A percentile compares a stretch with the other conserved stretches of the same genome.
Conservation (phyloP, 169 alveolate species). For the Eimeria falciformis region DNA sequence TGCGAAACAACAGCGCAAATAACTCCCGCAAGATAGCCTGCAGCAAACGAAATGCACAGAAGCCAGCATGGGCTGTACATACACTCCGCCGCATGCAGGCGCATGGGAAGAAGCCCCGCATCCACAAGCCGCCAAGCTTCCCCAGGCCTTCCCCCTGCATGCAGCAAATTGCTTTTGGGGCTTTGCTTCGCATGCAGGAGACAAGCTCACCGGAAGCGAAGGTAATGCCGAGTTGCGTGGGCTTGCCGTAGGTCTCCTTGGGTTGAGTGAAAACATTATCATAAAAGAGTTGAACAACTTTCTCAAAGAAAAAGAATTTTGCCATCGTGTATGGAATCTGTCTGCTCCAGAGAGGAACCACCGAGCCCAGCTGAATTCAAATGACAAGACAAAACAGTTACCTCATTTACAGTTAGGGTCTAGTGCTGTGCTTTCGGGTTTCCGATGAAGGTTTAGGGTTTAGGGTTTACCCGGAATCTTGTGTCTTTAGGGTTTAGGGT, state of each 20-base stretch:
- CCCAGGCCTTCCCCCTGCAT: too few species aligned
- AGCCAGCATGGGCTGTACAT: too few species aligned
- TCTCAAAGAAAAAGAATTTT: conserved; percentile 97
- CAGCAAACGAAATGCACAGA: neutral
- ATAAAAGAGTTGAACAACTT: conserved; percentile 93
- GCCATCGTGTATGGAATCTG: conserved; percentile 98
- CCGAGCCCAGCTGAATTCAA: conserved; percentile 81
- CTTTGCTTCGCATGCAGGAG: too few species aligned
- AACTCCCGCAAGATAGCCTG: conserved; percentile 96
- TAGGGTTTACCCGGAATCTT: neutral
- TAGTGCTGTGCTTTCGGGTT: too few species aligned
- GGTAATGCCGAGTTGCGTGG: conserved; percentile 93
- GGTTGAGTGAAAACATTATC: conserved; percentile 91
- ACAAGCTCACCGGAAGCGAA: conserved; percentile 91
- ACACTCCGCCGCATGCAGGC: too few species aligned
- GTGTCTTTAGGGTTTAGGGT: neutral
- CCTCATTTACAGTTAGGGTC: too few species aligned
- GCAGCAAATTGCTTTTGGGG: too few species aligned
- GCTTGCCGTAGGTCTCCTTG: conserved; percentile 91
- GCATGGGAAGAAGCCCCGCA: too few species aligned
- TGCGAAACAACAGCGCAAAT: conserved; percentile 97
- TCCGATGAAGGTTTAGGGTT: too few species aligned
- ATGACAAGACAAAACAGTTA: too few species aligned
- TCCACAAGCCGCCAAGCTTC: too few species aligned
- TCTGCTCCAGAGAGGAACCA: conserved; percentile 93